Evolutionary conservation across 75 land plant species (phyloP), one percentile per base, ranked within the genome.

Genomic region (Adiantum capillusveneris): DNA sequence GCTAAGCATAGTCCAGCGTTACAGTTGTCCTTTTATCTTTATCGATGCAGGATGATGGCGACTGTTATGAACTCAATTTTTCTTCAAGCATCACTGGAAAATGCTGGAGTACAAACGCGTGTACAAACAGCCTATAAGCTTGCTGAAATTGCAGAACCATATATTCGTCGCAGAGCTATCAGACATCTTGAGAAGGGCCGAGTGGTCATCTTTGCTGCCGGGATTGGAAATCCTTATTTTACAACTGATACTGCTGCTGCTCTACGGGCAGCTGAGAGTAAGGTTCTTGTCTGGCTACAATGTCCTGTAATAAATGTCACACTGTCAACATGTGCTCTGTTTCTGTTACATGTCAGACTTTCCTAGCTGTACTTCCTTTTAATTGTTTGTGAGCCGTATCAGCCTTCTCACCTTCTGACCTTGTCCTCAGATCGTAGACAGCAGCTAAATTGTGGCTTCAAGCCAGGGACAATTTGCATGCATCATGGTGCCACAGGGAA

Each of bases 1-100:
- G n/a, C n/a, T n/a, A n/a, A n/a, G n/a, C n/a, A n/a, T n/a, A n/a
- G n/a, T n/a, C n/a, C n/a, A n/a, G n/a, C n/a, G n/a, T n/a, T n/a
- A n/a, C n/a, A n/a, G n/a, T n/a, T n/a, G n/a, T n/a, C n/a, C n/a
- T n/a, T n/a, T n/a, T n/a, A n/a, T n/a, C n/a, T n/a, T n/a, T n/a
- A n/a, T n/a, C n/a, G n/a, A n/a, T 31, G 31, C 87, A 87, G 92
- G 25, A 87, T 87, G 88, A 87, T 87, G 92, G 92, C 88, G 59
- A 79, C 84, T 9, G 72, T 81, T 28, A 84, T 87, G 92, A 87
- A 87, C 26, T 75, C 92, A 7, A 58, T 84, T 34, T 50, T 87
- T 65, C 80, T 87, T 16, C 92, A 87, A 41, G 86, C 82, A 31
- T 77, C 84, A 11, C 28, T 87, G 14, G 88, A 87, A 68, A 84